These are phyloP conservation scores for Apiospora marii DNA, from an alignment of 2,329 filamentous ascomycete genomes.

Conservation along the genomic window DNA sequence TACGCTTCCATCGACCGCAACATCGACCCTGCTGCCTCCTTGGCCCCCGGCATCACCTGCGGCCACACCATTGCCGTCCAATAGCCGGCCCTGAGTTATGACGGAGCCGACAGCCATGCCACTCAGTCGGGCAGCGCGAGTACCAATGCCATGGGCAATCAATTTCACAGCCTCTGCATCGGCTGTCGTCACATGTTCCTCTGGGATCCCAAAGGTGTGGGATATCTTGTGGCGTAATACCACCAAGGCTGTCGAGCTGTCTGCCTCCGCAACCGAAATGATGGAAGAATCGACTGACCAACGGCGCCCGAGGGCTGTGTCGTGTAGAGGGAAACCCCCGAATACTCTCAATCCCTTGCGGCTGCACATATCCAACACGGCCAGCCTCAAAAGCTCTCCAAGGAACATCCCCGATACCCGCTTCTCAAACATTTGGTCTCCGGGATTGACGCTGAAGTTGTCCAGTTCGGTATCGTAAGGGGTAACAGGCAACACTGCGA, in stretches of 20 bases:
- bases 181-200: neutral
- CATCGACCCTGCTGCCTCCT: neutral
- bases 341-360: neutral
- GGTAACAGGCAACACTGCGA: neutral
- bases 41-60: no score
- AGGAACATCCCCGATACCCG: neutral
- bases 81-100: neutral
- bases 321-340: neutral
- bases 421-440: neutral
- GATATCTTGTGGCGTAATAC: neutral
- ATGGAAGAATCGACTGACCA: neutral
- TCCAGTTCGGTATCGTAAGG: neutral
- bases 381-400: neutral
- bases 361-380: neutral
- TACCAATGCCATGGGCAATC: neutral
- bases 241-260: neutral
- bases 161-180: neutral
- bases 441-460: neutral
- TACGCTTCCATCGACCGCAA: neutral
- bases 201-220: neutral
- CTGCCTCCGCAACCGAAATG: neutral
- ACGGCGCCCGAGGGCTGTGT: neutral
- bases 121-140: neutral
- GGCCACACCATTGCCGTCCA: no score
- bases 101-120: neutral